Base-by-base conservation (phyloP, 1,284 basidiomycete genomes). In the Golubevia pallescens region DNA sequence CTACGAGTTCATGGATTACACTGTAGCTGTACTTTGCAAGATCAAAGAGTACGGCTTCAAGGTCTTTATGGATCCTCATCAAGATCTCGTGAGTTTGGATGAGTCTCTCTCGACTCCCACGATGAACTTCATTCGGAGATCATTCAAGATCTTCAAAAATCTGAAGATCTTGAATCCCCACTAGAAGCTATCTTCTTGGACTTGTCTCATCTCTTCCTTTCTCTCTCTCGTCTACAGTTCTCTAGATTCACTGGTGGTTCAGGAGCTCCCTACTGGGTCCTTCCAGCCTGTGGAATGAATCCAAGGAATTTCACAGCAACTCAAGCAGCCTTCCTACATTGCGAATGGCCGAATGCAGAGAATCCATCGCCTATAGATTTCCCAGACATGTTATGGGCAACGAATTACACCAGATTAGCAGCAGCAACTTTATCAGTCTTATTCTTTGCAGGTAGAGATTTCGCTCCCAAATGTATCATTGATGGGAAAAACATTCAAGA, bases 11-110 rank as follows among this genome's bases (percentile, higher is more conserved):
- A 67, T 82, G 51, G 74, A 80, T 32, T 81, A 82, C 57, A 73
- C 73, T 16, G 75, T 82, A 0, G 65, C 67, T 6, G 80, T 80
- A 7, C 74, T 82, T 13, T 69, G 77, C 60, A 79, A 79, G 62
- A 58, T 76, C 61, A 82, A 81, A 64, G 58, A 72, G 61, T 77
- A 80, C 56, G 78, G 80, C 51, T 82, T 82, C 57, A 61, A 67
- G 0, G 77, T 82, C 38, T 78, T 75, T 53, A 82, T 82, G 78
- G 80, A 82, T 56, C 80, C 80, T 10, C 80, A 82, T 64, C 80
- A 82, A 66, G 80, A 82, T 58, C 68, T 82, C 54, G 67, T 69
- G 52, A 57, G 67, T 58, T 5, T 20, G 23, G 56, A 14, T 34
- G 21, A 2, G 23, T 24, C 20, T 21, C n/a, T 23, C 32, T 21